Percentiles rank a stretch among this genome's conserved stretches.
These are phyloP conservation scores for Xerocomellus dryophilus DNA, from an alignment of 768 basidiomycete species.

Conservation along the genomic window DNA sequence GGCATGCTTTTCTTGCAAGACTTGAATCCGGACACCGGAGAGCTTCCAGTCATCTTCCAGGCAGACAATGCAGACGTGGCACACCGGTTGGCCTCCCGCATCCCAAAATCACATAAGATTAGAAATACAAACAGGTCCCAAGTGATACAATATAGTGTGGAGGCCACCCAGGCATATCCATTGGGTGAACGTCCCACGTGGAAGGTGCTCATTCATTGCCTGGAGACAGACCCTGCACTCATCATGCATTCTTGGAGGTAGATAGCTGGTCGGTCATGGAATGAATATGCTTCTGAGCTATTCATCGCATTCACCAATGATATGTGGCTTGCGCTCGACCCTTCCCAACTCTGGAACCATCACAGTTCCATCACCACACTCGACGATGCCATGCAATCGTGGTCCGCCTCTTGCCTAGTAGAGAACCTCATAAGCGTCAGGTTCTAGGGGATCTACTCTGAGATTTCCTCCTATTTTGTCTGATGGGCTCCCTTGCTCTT, in stretches of 20 bases:
- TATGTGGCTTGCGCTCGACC: slow-evolving; percentile 1
- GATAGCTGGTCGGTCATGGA: not conserved
- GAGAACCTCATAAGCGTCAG: not conserved
- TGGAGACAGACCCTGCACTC: not conserved
- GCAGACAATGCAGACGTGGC: not conserved
- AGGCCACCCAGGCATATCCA: not conserved
- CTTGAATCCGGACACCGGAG: slow-evolving; percentile 3
- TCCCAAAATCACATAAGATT: not conserved
- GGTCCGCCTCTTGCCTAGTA: not conserved
- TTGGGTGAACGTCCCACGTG: slow-evolving; percentile 5
- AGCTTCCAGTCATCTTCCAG: not conserved
- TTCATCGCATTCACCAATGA: slow-evolving; percentile 1
- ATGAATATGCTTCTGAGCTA: not conserved
- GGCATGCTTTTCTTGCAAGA: slow-evolving; percentile 9
- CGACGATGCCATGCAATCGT: not conserved
- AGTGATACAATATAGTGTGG: too few relatives aligned
- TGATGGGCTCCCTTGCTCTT: too few relatives aligned
- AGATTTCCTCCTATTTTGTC: too few relatives aligned
- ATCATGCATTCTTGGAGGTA: not conserved
- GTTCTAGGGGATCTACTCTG: too few relatives aligned
- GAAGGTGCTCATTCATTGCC: not conserved
- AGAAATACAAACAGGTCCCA: too few relatives aligned
- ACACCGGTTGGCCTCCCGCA: not conserved
- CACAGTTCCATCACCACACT: not conserved
- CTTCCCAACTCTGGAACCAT: not conserved